A percentile compares a stretch with the other conserved stretches of the same genome.
These are phyloP conservation scores for Tetraselmis chui DNA, from an alignment of 139 green algal species.

Conservation along the genomic window DNA sequence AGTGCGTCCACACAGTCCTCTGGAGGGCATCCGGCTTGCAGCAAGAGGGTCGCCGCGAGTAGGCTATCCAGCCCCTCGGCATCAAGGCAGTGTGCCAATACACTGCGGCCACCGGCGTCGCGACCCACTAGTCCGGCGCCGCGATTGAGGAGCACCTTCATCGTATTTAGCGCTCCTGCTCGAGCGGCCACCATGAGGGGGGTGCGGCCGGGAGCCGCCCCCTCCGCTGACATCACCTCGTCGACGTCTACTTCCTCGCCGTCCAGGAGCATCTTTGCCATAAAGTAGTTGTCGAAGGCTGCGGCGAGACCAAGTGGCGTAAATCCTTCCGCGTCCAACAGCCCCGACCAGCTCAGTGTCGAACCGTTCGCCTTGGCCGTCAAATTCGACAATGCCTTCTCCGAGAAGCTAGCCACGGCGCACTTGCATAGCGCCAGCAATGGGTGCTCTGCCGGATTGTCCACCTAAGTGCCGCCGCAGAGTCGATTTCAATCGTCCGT, in stretches of 20 bases:
- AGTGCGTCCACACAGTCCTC: constrained; percentile 14
- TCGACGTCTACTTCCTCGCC: constrained; percentile 12
- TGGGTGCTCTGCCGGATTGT: constrained; percentile 1
- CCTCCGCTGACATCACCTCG: neutral
- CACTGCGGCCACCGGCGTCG: constrained; percentile 14
- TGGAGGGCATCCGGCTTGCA: neutral
- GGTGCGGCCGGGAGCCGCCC: neutral
- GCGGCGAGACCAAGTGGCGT: neutral
- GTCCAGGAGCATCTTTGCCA: neutral
- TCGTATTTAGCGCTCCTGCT: constrained; percentile 10
- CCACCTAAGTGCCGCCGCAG: neutral
- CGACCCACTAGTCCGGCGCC: neutral
- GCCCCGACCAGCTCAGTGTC: neutral
- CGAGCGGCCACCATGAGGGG: constrained; percentile 18
- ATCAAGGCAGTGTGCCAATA: constrained; percentile 9
- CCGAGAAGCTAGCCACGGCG: constrained; percentile 9
- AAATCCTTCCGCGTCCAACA: neutral
- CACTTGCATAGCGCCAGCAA: constrained; percentile 23
- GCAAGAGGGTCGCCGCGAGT: constrained; percentile 12
- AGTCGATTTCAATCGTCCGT: no score
- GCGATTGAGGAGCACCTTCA: constrained; percentile 24
- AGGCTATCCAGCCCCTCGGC: constrained; percentile 10
- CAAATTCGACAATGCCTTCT: constrained; percentile 16
- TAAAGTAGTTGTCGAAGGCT: neutral
- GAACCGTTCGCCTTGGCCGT: neutral